Evolutionary conservation across 495 filamentous ascomycete genomes (phyloP).

Genomic region (Patellaria atrata): DNA sequence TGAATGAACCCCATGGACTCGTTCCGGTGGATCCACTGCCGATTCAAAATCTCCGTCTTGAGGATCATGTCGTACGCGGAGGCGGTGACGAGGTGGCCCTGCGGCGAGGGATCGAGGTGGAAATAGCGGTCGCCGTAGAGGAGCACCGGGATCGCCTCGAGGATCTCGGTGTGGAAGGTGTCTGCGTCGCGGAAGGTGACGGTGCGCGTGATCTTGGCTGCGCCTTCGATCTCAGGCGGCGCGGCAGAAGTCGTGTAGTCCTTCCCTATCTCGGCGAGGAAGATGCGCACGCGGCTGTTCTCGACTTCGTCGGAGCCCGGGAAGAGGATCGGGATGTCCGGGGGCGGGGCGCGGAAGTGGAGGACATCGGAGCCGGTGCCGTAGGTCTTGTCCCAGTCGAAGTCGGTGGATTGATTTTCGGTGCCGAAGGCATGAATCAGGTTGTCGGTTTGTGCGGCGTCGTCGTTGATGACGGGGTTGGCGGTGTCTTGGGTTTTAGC

Average conservation of each 20-base stretch:
- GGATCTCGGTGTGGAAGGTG: slow-evolving; percentile 29
- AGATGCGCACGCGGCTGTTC: slow-evolving; percentile 10
- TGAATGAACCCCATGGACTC: slow-evolving; percentile 10
- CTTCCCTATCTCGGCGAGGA: slow-evolving; percentile 9
- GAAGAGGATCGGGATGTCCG: slow-evolving; percentile 16
- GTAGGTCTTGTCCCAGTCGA: slow-evolving; percentile 70
- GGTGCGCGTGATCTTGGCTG: slow-evolving; percentile 23
- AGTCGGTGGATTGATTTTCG: slow-evolving; percentile 62
- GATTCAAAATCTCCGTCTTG: slow-evolving; percentile 5
- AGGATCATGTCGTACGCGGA: slow-evolving; percentile 11
- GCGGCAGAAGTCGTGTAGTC: slow-evolving; percentile 5
- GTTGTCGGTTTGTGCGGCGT: slow-evolving; percentile 46
- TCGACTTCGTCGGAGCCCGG: slow-evolving; percentile 9
- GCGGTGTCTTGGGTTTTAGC: slow-evolving; percentile 47
- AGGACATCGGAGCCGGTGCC: slow-evolving; percentile 79
- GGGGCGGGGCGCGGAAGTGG: slow-evolving; percentile 37
- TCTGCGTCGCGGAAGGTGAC: slow-evolving; percentile 44
- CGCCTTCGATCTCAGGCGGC: slow-evolving; percentile 17
- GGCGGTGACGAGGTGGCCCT: slow-evolving; percentile 7
- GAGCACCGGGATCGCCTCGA: slow-evolving; percentile 37
- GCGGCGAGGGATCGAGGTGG: slow-evolving; percentile 22
- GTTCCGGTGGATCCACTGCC: slow-evolving; percentile 10
- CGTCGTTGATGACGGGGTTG: slow-evolving; percentile 49
- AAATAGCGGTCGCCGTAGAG: slow-evolving; percentile 41
- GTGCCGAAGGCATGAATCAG: slow-evolving; percentile 69